Percentiles rank a stretch among this genome's conserved stretches.
These are phyloP conservation scores for Microcyclospora pomicola DNA, from an alignment of 2,329 filamentous ascomycete species.

Conservation along the genomic window DNA sequence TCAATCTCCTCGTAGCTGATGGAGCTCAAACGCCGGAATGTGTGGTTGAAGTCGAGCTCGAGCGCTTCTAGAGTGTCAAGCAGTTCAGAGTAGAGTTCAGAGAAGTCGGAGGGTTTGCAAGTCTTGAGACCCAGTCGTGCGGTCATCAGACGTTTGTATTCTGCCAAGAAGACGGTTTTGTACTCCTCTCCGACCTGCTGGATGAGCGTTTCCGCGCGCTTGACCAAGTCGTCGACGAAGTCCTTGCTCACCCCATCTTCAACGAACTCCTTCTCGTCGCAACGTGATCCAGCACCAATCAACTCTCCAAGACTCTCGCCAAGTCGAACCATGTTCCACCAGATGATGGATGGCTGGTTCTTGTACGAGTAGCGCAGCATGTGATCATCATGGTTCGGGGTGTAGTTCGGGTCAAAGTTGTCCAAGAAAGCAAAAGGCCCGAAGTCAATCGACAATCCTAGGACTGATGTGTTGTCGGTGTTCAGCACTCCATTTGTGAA, in stretches of 20 bases:
- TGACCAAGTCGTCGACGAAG: conserved; percentile 55
- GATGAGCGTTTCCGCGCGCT: conserved; percentile 73
- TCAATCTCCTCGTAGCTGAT: conserved; percentile 50
- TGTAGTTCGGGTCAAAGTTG: conserved; percentile 87
- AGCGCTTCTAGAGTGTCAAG: conserved; percentile 69
- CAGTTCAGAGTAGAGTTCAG: conserved; percentile 64
- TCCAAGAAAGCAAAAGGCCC: conserved; percentile 97
- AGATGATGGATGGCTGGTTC: conserved; percentile 90
- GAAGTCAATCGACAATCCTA: conserved; percentile 82
- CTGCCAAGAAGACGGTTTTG: conserved; percentile 70
- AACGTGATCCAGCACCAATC: conserved; percentile 58
- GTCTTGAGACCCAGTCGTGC: conserved; percentile 61
- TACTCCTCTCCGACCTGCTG: conserved; percentile 72
- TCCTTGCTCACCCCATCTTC: conserved; percentile 57
- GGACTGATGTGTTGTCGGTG: conserved; percentile 90
- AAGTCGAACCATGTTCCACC: conserved; percentile 93
- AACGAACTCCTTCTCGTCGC: conserved; percentile 60
- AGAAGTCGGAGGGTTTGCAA: conserved; percentile 60
- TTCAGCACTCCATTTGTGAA: conserved; percentile 98
- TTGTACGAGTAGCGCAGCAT: conserved; percentile 79
- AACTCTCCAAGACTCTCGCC: conserved; percentile 82
- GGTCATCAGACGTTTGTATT: conserved; percentile 80
- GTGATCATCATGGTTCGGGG: conserved; percentile 90
- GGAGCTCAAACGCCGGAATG: conserved; percentile 66
- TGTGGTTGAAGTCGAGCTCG: conserved; percentile 86